Percentiles rank a stretch among this genome's conserved stretches.
Evolutionary conservation across 2,329 filamentous ascomycete genomes (phyloP).

Genomic region (Scedosporium dehoogii): DNA sequence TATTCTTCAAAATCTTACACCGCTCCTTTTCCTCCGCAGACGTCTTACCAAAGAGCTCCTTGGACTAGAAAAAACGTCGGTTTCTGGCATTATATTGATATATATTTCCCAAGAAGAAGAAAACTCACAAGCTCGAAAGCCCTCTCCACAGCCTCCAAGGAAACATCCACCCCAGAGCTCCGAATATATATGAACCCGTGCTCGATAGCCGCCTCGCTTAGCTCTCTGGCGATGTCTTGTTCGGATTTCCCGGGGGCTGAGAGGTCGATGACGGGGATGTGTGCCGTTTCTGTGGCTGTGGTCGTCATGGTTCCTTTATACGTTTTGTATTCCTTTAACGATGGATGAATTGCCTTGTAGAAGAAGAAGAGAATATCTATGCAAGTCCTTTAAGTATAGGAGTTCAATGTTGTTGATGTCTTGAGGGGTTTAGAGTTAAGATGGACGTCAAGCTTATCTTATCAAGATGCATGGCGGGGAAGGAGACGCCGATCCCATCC

Average conservation of each 20-base stretch:
- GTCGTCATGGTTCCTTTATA: not conserved
- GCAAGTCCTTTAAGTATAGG: too few species aligned
- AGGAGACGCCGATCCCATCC: too few species aligned
- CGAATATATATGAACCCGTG: constrained; percentile 88
- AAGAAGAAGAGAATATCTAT: too few species aligned
- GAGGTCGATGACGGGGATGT: constrained; percentile 78
- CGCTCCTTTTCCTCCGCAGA: constrained; percentile 61
- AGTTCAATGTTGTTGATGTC: too few species aligned
- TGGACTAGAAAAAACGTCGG: constrained; percentile 34
- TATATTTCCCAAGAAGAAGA: not conserved
- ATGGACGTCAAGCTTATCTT: too few species aligned
- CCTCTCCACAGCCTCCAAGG: constrained; percentile 52
- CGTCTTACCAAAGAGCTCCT: constrained; percentile 57
- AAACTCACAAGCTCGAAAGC: constrained; percentile 62
- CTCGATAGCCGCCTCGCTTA: constrained; percentile 70
- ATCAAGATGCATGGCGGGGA: too few species aligned
- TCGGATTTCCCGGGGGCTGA: constrained; percentile 45
- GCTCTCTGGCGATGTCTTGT: constrained; percentile 48
- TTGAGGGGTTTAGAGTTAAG: too few species aligned
- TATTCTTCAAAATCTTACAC: constrained; percentile 69
- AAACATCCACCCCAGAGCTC: constrained; percentile 61
- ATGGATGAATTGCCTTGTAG: not conserved
- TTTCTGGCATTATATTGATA: constrained; percentile 20
- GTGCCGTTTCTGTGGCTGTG: constrained; percentile 17
- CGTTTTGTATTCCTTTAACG: not conserved